Conservation (phyloP, 2,329 filamentous ascomycete genomes). For the Fusarium praegraminearum region DNA sequence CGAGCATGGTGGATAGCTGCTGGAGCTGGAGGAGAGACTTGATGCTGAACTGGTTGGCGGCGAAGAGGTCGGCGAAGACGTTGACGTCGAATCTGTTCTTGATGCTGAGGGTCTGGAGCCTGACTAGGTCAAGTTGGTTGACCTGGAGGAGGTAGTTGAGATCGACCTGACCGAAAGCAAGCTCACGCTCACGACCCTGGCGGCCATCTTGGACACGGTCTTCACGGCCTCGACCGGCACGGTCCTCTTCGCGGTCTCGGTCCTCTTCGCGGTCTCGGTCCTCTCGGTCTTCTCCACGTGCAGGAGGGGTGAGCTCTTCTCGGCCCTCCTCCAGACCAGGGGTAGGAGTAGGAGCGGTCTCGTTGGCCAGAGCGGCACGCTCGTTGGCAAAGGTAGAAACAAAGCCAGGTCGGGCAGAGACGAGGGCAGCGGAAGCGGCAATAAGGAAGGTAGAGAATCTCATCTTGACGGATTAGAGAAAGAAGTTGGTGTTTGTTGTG, state of each 20-base stretch:
- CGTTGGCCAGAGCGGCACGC: slow-evolving; percentile 21
- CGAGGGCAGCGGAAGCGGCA: slow-evolving; percentile 59
- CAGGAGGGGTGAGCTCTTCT: background rate
- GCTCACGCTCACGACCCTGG: slow-evolving; percentile 47
- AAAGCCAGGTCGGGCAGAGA: slow-evolving; percentile 58
- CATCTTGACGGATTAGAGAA: slow-evolving; percentile 57
- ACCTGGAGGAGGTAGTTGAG: slow-evolving; percentile 61
- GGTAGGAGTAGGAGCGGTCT: slow-evolving; percentile 12
- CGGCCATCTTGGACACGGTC: slow-evolving; percentile 3
- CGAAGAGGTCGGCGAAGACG: slow-evolving; percentile 58
- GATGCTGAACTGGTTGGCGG: slow-evolving; percentile 56
- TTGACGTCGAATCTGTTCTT: slow-evolving; percentile 61
- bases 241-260: background rate
- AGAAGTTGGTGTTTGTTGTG: background rate
- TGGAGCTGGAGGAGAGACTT: slow-evolving; percentile 56
- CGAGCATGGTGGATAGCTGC: slow-evolving; percentile 56
- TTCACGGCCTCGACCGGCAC: background rate
- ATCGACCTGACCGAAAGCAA: slow-evolving; percentile 57
- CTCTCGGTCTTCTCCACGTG: slow-evolving; percentile 21
- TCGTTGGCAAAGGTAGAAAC: slow-evolving; percentile 44
- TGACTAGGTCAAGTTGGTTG: slow-evolving; percentile 60
- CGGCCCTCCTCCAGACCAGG: slow-evolving; percentile 5
- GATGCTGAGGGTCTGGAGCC: slow-evolving; percentile 55
- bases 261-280: background rate
- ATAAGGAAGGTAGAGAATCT: slow-evolving; percentile 61